phyloP scores from a whole-genome alignment of 169 alveolate species.

The Plasmodium fragile region DNA sequence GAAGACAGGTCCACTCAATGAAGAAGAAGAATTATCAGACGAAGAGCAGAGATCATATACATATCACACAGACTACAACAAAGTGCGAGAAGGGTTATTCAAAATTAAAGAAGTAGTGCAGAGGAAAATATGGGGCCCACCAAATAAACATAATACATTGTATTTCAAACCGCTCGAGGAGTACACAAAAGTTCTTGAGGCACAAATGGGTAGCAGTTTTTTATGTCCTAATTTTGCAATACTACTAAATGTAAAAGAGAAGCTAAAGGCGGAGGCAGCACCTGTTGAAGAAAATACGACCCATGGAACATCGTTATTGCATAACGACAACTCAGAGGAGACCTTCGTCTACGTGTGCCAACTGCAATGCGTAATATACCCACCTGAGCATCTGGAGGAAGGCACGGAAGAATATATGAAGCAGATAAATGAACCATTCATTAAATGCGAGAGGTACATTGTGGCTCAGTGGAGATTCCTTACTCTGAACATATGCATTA shows the following conservation, averaged over 20 bases:
- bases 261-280: not conserved
- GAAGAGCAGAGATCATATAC: not conserved
- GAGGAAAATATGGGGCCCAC: not conserved
- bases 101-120: constrained; percentile 6
- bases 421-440: not conserved
- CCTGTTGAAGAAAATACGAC: not conserved
- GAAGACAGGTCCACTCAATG: not conserved
- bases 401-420: constrained; percentile 1
- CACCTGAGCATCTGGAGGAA: not conserved
- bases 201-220: not conserved
- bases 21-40: not conserved
- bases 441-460: not conserved
- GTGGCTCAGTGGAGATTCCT: not conserved
- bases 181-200: not conserved
- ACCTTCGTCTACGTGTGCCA: constrained; percentile 13
- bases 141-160: not conserved
- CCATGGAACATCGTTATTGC: not conserved
- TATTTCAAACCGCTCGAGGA: not conserved
- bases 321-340: not conserved
- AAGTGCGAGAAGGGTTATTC: not conserved
- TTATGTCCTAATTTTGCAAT: not conserved
- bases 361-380: constrained; percentile 9
- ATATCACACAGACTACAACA: not conserved
- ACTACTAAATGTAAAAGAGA: not conserved
- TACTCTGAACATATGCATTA: not conserved